Evolutionary conservation across 768 basidiomycete genomes (phyloP), one percentile per base, ranked within the genome.

Genomic region (Tulasnella sp.): DNA sequence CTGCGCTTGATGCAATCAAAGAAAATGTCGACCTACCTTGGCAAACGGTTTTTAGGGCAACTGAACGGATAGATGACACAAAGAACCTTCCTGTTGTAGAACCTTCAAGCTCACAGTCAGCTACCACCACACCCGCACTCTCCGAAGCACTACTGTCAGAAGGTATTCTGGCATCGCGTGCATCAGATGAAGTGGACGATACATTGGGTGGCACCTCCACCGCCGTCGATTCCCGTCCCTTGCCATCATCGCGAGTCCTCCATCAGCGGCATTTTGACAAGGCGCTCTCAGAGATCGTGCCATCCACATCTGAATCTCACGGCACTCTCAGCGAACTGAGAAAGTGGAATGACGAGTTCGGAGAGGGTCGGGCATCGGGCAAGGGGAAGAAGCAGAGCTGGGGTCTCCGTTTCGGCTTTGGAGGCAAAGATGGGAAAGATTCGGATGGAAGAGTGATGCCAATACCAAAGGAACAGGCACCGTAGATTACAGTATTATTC

Each of bases 301-400:
- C 93, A 11, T 93, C 90, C 0, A 85, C 84, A 4, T 92, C 91
- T 2, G 93, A 95, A 71, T 76, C 80, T 11, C 73, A 88, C 2
- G 87, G 86, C 50, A 86, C 80, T 51, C 79, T 90, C 32, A 73
- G 82, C 1, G 86, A 86, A 59, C 73, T 92, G 45, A 79, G 85
- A 45, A 86, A 85, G 72, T 94, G 90, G 90, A 93, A 95, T 62
- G 87, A 93, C 49, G 88, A 94, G 69, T 94, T 92, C 70, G 93
- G 94, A 24, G 92, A 95, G 70, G 91, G 90, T 4, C 79, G 75
- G 63, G 80, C 84, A 38, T 80, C 78, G 54, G 83, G 77, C 66
- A 79, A 80, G 38, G 70, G 70, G 3, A 78, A 79, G 66, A 82
- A 84, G 66, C 84, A 86, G 32, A 92, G 93, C 81, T 94, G 93